Evolutionary conservation across 2,329 filamentous ascomycete genomes (phyloP).

Genomic region (Talaromyces atroroseus): DNA sequence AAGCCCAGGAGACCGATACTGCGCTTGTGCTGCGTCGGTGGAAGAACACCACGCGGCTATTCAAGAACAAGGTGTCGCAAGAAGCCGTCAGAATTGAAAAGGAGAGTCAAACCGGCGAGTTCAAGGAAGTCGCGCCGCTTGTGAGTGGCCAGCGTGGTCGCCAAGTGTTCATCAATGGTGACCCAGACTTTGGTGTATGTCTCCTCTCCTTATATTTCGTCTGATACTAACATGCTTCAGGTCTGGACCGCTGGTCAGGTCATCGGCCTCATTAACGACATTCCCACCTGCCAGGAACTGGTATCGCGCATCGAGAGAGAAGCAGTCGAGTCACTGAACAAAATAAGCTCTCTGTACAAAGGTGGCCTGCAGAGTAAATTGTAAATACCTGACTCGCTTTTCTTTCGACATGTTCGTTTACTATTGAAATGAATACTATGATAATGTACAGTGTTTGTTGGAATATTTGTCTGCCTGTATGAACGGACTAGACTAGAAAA

Average conservation of each 20-base stretch:
- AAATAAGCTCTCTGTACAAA: conserved; percentile 51
- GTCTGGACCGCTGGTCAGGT: conserved; percentile 98
- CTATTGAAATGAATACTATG: too few relatives aligned
- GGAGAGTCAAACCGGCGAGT: conserved; percentile 78
- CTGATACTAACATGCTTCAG: conserved; percentile 39
- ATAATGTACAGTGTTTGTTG: too few relatives aligned
- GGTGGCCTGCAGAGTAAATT: conserved; percentile 52
- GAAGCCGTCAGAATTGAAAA: conserved; percentile 77
- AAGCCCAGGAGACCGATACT: conserved; percentile 84
- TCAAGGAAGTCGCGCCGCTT: conserved; percentile 77
- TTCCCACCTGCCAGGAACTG: conserved; percentile 67
- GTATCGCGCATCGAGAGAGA: conserved; percentile 71
- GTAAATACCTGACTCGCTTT: conserved; percentile 23
- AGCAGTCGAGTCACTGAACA: conserved; percentile 60
- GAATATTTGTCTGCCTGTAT: too few relatives aligned
- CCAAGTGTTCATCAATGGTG: conserved; percentile 87
- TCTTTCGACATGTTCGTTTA: too few relatives aligned
- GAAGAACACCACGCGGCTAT: conserved; percentile 87
- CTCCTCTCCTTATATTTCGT: conserved; percentile 1
- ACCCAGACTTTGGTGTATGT: conserved; percentile 82
- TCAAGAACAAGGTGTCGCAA: conserved; percentile 80
- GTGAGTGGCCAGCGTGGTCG: conserved; percentile 87
- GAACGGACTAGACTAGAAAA: too few relatives aligned
- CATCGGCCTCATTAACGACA: conserved; percentile 80
- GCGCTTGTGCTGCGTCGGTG: conserved; percentile 81